Base-by-base conservation (phyloP, 257 asterid species). In the Fraxinus americana region DNA sequence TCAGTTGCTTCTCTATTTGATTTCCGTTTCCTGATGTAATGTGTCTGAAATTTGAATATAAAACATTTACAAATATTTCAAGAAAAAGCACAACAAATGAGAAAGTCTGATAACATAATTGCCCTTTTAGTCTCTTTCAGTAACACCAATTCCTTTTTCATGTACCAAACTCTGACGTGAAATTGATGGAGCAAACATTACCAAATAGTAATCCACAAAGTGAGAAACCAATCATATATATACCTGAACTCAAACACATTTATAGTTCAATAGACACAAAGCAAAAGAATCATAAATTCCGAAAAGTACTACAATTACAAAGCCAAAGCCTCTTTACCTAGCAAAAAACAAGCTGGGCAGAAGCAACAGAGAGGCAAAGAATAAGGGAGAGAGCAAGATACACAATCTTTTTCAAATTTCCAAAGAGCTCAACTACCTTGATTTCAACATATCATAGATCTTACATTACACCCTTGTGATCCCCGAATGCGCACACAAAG, bases 41-140 rank as follows among this genome's bases (percentile, higher is more conserved):
- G 75, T 50, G 43, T 80, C 92, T 88, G 88, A 48, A 81, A 71
- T 75, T 25, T 74, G 39, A 70, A 72, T 19, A 14, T 45, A 45
- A 45, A 14, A 45, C 4, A 45, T 13, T 54, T 54, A 2, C 7
- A 7, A 54, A 45, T 54, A n/a, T 54, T 4, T 16, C n/a, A 54
- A 7, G 27, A 54, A 54, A 54, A 54, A 6, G n/a, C 8, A 54
- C 48, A 4, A n/a, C 21, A 54, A 54, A 54, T 54, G 21, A 54
- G 25, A 54, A 19, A 16, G 63, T 54, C 63, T 1, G 63, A 7
- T 54, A 19, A 54, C 63, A 54, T 52, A 52, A 17, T 52, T 52
- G 63, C 63, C 63, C 63, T 52, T 52, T 52, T 52, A 14, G 23
- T 14, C 63, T 52, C 23, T 19, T 52, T 16, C 25, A 50, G 5